These are phyloP conservation scores for Asterella californica DNA, from an alignment of 225 moss, liverwort and hornwort genomes.

Conservation along the genomic window DNA sequence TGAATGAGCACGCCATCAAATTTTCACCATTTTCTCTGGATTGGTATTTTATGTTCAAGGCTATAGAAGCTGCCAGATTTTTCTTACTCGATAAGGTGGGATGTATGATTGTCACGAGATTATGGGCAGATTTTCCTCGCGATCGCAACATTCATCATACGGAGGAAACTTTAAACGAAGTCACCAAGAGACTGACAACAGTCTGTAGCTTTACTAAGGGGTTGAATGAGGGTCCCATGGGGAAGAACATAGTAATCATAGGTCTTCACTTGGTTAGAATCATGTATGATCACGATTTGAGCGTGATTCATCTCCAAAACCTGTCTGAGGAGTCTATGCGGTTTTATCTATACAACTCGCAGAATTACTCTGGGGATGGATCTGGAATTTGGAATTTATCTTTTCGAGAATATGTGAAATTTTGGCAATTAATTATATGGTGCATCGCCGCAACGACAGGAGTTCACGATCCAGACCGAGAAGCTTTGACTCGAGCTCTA, in stretches of 20 bases:
- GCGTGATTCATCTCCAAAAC: not conserved
- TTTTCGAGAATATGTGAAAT: not conserved
- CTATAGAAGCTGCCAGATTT: no score
- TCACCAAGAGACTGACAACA: not conserved
- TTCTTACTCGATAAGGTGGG: not conserved
- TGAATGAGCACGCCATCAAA: not conserved
- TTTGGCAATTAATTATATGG: not conserved
- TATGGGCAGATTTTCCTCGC: no score
- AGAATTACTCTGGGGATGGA: not conserved
- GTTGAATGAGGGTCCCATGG: not conserved
- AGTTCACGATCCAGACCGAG: not conserved
- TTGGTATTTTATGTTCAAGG: no score
- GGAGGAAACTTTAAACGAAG: not conserved
- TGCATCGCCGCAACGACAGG: not conserved
- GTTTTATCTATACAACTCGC: not conserved
- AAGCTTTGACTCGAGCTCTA: not conserved
- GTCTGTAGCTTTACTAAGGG: not conserved
- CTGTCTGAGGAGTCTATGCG: not conserved
- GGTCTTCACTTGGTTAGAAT: not conserved
- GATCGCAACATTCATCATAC: no score
- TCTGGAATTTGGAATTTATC: not conserved
- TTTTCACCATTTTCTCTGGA: no score
- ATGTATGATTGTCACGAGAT: not conserved
- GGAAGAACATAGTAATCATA: not conserved
- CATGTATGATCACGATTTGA: not conserved